phyloP scores from a whole-genome alignment of 2,329 filamentous ascomycete species.

The Dendryphion nanum region DNA sequence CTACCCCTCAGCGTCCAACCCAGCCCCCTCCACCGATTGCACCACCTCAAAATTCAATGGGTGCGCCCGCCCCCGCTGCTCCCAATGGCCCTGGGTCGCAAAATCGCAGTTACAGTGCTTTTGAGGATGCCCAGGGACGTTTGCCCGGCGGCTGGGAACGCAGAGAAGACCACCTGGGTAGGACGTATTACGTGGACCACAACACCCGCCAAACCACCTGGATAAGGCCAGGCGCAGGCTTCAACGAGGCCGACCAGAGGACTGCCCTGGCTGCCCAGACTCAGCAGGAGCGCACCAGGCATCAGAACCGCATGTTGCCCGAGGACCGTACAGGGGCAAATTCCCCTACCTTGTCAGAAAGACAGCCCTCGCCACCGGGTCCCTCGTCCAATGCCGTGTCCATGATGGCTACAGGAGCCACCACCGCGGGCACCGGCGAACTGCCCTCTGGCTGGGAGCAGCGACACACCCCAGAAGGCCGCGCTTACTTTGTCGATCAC shows the following conservation, averaged over 20 bases:
- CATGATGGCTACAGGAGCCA: slow-evolving; percentile 94
- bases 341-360: slow-evolving; percentile 72
- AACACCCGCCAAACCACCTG: slow-evolving; percentile 96
- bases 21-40: slow-evolving; percentile 29
- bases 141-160: slow-evolving; percentile 94
- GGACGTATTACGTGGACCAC: slow-evolving; percentile 98
- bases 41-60: slow-evolving; percentile 43
- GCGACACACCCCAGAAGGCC: slow-evolving; percentile 88
- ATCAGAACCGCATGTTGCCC: slow-evolving; percentile 92
- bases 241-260: slow-evolving; percentile 73
- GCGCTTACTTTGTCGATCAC: slow-evolving; percentile 96
- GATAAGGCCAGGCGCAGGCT: slow-evolving; percentile 81
- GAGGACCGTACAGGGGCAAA: slow-evolving; percentile 93
- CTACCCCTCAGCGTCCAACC: slow-evolving; percentile 25
- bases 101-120: slow-evolving; percentile 71
- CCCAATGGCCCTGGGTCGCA: slow-evolving; percentile 27
- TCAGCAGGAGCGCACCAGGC: slow-evolving; percentile 85
- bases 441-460: slow-evolving; percentile 96
- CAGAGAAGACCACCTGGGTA: slow-evolving; percentile 87
- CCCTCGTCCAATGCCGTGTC: slow-evolving; percentile 57
- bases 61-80: slow-evolving; percentile 33
- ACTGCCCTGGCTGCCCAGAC: slow-evolving; percentile 85
- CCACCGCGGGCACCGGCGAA: slow-evolving; percentile 90
- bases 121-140: slow-evolving; percentile 93
- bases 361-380: slow-evolving; percentile 42